Evolutionary conservation across 495 filamentous ascomycete species (phyloP).

Genomic region (Hyaloscypha hepaticicola): DNA sequence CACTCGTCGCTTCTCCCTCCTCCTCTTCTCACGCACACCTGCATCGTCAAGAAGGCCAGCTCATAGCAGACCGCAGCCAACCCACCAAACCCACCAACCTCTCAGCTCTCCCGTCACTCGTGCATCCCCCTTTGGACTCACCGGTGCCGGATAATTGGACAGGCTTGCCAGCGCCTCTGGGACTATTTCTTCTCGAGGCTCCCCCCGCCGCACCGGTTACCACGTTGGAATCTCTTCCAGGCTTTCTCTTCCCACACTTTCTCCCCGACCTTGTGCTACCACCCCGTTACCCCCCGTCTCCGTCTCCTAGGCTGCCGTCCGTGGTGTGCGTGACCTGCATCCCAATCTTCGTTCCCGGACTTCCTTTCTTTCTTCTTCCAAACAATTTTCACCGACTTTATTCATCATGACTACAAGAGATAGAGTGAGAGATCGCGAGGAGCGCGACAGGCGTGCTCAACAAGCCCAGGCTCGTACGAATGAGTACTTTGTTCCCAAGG

Average conservation of each 20-base stretch:
- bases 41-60: conserved; percentile 25
- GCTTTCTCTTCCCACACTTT: conserved; percentile 27
- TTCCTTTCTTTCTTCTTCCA: conserved; percentile 32
- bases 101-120: conserved; percentile 19
- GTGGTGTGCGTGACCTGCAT: conserved; percentile 32
- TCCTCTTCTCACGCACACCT: conserved; percentile 22
- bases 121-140: conserved; percentile 25
- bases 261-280: conserved; percentile 27
- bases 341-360: conserved; percentile 30
- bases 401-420: conserved; percentile 28
- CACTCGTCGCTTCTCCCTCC: conserved; percentile 28
- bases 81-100: conserved; percentile 12
- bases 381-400: conserved; percentile 26
- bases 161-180: conserved; percentile 4
- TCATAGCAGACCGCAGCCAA: conserved; percentile 17
- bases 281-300: conserved; percentile 14
- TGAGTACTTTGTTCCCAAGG: conserved; percentile 84
- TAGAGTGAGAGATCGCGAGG: conserved; percentile 38
- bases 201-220: conserved; percentile 19
- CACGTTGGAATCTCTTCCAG: conserved; percentile 25
- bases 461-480: conserved; percentile 55
- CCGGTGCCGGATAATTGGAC: conserved; percentile 23
- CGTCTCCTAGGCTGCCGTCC: conserved; percentile 25
- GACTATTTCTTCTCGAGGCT: conserved; percentile 32
- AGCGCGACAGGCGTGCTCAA: conserved; percentile 47